Evolutionary conservation across 116 monocot genomes (phyloP), one percentile per base, ranked within the genome.

Genomic region (Dioscorea cayenensis): DNA sequence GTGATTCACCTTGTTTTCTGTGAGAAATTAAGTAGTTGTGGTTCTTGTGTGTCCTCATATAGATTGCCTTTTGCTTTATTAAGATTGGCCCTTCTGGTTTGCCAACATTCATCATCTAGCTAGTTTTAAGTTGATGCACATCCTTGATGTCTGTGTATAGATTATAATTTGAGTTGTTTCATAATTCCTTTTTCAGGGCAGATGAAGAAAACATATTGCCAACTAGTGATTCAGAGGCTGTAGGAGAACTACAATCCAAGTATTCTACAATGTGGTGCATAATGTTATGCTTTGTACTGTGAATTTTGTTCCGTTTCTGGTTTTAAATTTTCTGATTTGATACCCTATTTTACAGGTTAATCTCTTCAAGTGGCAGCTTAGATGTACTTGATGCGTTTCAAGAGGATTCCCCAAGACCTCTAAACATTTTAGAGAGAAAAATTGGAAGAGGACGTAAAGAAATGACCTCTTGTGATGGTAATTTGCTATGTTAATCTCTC

Each of bases 351-450:
- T 74, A 23, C 49, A 73, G 73, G 70, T 65, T 58, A 70, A 23
- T 36, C 27, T 76, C 78, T 51, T 73, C 65, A 66, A 74, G 22
- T 60, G 49, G 66, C 50, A 67, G 49, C 63, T 51, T 13, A 36
- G 69, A 68, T n/a, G 75, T 67, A 65, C 60, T 28, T 72, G 49
- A 22, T 66, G 49, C 43, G 6, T 43, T 21, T 66, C 49, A 55
- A 36, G 75, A 83, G 36, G 35, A 48, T 62, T 16, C 29, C 43
- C 25, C 55, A 49, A 28, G 67, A 35, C 72, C 29, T 22, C 20
- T 68, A 19, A 49, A 71, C 19, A 37, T 19, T 71, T 49, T 69
- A 16, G 62, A 72, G 32, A 67, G 67, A 72, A 67, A 50, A 68
- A 55, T 19, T 23, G 64, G 9, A 49, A 51, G 23, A 18, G 4